A percentile compares a stretch with the other conserved stretches of the same genome.
Conservation (phyloP, 1,139 yeast genomes). For the Pichia sp. region DNA sequence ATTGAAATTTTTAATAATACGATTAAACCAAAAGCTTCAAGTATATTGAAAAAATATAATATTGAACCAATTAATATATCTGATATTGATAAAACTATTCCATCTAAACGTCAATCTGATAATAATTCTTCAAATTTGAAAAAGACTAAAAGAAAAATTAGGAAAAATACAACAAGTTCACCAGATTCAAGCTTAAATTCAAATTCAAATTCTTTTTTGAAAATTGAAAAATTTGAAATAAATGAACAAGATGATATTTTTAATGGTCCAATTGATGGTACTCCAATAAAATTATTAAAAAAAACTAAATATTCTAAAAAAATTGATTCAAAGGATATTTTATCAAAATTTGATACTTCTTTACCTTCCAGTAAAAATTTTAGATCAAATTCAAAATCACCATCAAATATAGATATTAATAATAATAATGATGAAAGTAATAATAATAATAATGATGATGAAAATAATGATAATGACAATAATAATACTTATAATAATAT, state of each 20-base stretch:
- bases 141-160: conserved; percentile 6
- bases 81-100: conserved; percentile 9
- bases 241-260: conserved; percentile 14
- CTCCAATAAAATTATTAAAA: conserved; percentile 9
- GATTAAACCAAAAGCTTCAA: conserved; percentile 38
- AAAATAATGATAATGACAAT: too few relatives aligned
- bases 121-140: background rate
- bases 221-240: conserved; percentile 20
- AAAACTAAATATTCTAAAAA: conserved; percentile 7
- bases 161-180: background rate
- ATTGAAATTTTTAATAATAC: conserved; percentile 45
- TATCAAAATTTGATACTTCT: conserved; percentile 17
- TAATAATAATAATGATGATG: too few relatives aligned
- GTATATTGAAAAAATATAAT: conserved; percentile 29
- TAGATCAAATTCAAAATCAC: background rate
- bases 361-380: conserved; percentile 15
- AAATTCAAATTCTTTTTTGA: conserved; percentile 15
- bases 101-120: conserved; percentile 11
- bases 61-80: conserved; percentile 5
- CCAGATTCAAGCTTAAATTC: conserved; percentile 4
- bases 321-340: conserved; percentile 9
- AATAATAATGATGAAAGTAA: too few relatives aligned
- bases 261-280: conserved; percentile 6
- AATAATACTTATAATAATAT: background rate
- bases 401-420: background rate